Percentiles rank a stretch among this genome's conserved stretches.
Evolutionary conservation across 2,329 filamentous ascomycete genomes (phyloP).

Genomic region (Passalora sequoiae): DNA sequence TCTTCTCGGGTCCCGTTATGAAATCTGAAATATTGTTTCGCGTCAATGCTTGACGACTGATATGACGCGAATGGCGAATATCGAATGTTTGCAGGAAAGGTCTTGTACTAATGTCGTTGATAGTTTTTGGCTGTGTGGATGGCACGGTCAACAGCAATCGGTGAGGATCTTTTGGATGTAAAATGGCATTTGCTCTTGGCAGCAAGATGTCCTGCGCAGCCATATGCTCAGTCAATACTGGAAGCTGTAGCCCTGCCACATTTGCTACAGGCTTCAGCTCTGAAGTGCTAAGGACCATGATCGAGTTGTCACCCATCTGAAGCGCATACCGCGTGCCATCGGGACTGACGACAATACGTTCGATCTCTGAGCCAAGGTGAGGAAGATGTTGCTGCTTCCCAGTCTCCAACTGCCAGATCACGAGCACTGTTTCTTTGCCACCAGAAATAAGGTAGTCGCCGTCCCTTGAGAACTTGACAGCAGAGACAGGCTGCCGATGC

Average conservation of each 20-base stretch:
- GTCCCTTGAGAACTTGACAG: conserved; percentile 87
- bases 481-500: conserved; percentile 78
- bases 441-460: conserved; percentile 96
- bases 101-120: conserved; percentile 38
- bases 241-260: conserved; percentile 71
- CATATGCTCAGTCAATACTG: conserved; percentile 11
- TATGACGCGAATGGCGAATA: conserved; percentile 67
- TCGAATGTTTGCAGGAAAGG: conserved; percentile 80
- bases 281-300: conserved; percentile 82
- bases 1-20: conserved; percentile 67
- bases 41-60: conserved; percentile 82
- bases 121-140: conserved; percentile 44
- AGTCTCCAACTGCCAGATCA: conserved; percentile 91
- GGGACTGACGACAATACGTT: conserved; percentile 76
- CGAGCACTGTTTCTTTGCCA: conserved; percentile 80
- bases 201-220: conserved; percentile 8
- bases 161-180: conserved; percentile 39
- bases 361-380: conserved; percentile 80
- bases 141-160: conserved; percentile 48
- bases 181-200: conserved; percentile 30
- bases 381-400: conserved; percentile 76
- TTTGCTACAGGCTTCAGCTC: conserved; percentile 81
- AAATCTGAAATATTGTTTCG: conserved; percentile 80
- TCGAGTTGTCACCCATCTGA: conserved; percentile 84
- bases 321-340: conserved; percentile 75